Base-by-base conservation (phyloP, 2,329 filamentous ascomycete species). In the Aspergillus intermedius region DNA sequence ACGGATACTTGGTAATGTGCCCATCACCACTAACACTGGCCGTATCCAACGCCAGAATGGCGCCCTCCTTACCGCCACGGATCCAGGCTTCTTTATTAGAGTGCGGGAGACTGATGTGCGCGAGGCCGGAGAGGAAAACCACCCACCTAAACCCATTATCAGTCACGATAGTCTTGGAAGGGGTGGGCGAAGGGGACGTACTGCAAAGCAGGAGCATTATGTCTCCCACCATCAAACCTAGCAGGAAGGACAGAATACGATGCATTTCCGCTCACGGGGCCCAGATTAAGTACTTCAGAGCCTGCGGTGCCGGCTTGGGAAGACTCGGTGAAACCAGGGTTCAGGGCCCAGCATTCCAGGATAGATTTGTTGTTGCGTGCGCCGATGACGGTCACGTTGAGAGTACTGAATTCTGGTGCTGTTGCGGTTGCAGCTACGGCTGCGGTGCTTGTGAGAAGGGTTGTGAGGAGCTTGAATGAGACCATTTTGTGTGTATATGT, bases 321-420 rank as follows among this genome's bases (percentile, higher is more conserved):
- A 7, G 68, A 65, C 1, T 52, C 55, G n/a, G 57, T 25, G 47
- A 72, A 72, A 10, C 66, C 66, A 3, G 63, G 54, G 8, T 62
- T 53, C 6, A 77, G 54, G 49, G 72, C 66, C 74, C 74, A 77
- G 66, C 74, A 77, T 58, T 76, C 70, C 4, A 77, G 54, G 6
- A 63, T 64, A 7, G 74, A 76, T 4, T 60, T 58, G 47, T 68
- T 67, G 46, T 70, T 59, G 13, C 52, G 55, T 1, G 66, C 67
- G 40, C 57, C 58, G 22, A 76, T 50, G 15, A 72, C 66, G 3
- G 74, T 76, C 46, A 77, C 51, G 53, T 74, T 76, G 21, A 76
- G 61, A 7, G 58, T 63, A 41, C 45, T 52, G 45, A 49, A 49
- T 34, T 44, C 34, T 17, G 52, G 35, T 40, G 43, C 40, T 37